Evolutionary conservation across 257 asterid genomes (phyloP), one percentile per base, ranked within the genome.

Genomic region (Asclepias syriaca): DNA sequence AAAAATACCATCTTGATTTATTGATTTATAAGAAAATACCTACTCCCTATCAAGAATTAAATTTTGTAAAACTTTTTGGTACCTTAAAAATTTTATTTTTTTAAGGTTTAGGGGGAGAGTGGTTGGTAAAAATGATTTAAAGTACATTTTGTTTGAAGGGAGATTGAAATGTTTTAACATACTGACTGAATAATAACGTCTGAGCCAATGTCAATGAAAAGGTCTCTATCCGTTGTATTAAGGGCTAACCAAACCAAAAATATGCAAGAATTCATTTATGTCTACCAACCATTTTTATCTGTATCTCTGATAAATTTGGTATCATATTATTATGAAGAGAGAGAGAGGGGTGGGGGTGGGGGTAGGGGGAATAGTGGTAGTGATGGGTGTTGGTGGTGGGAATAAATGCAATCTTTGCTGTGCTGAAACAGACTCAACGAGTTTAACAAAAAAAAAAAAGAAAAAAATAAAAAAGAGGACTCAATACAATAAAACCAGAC

Each of bases 391-490:
- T 81, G 96, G 68, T 84, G 87, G 58, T 79, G 73, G 43, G 85
- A 87, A 78, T 85, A 85, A 87, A 90, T 87, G 87, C 86, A 77
- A 49, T 68, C 71, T 78, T 79, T 79, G 72, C 84, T 86, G 79
- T 75, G 81, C 75, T 75, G 87, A 76, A 77, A 76, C 72, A 11
- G 87, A 87, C 87, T 70, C 51, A 18, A 64, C 71, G 65, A 74
- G 68, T 43, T 69, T 76, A 66, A 77, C 48, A n/a, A n/a, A n/a
- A n/a, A n/a, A n/a, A n/a, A n/a, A n/a, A n/a, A n/a, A n/a, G 79
- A 56, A 72, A 9, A 54, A 19, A 5, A 8, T 76, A 43, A 40
- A 6, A 5, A 6, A 43, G 1, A 77, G 61, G 29, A 64, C 75
- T 46, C 74, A 29, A 50, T 68, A 43, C 57, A 51, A 50, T 51